Base-by-base conservation (phyloP, 2,329 filamentous ascomycete genomes). In the Cercospora brassicicola region DNA sequence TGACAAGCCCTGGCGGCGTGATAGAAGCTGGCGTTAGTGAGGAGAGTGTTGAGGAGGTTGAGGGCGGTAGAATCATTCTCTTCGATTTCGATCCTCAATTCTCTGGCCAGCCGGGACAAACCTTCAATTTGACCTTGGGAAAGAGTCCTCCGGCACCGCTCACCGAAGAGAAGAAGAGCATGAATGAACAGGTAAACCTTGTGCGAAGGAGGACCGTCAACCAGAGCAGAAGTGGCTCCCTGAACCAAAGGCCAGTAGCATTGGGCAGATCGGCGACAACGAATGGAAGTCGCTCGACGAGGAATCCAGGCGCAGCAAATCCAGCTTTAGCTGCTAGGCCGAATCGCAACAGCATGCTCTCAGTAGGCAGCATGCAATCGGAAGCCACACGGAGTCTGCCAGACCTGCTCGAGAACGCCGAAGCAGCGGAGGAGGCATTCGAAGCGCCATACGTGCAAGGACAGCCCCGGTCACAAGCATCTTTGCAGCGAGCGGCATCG, bases 401-500 rank as follows among this genome's bases (percentile, higher is more conserved):
- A 23, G 77, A 79, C 61, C 68, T 78, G n/a, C 66, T 74, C 56
- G 78, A 79, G 66, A 68, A 65, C 36, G 72, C 61, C 26, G 77
- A 78, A 59, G 62, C 70, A 8, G 67, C 64, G 3, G 74, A 76
- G 6, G 67, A 70, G 26, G 73, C 72, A 7, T 67, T 76, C 10
- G 78, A 80, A 33, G 76, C 79, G 68, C 78, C 77, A 1, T 80
- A 78, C 45, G 73, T 73, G 15, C 76, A 76, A 36, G 74, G 72
- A 11, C 76, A 76, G 28, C 78, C 78, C 15, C 67, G 78, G 31
- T 78, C 76, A 31, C 75, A 75, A 6, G 74, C 70, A 2, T 76
- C 76, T 6, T 60, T 80, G 10, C 75, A 78, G 48, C 71, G 78
- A n/a, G 77, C 78, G 23, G 77, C 78, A 18, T 91, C 90, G 20